Evolutionary conservation across 1,284 basidiomycete genomes (phyloP), one percentile per base, ranked within the genome.

Genomic region (Moesziomyces sp.): DNA sequence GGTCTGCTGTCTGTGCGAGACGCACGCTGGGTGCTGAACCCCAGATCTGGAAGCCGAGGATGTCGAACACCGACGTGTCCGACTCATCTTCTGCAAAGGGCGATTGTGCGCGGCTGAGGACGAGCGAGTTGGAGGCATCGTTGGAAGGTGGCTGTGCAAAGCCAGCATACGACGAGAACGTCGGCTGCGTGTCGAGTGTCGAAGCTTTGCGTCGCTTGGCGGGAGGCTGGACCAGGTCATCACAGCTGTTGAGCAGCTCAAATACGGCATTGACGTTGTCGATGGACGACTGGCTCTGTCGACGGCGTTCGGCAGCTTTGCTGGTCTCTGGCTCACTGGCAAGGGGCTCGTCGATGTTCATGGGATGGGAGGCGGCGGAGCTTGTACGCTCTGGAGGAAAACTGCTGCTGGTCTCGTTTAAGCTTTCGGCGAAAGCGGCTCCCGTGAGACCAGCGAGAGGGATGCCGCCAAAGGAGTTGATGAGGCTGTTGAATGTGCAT

Each of bases 401-500:
- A 24, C 48, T 52, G 26, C 47, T 55, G 26, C 45, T 48, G 38
- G 52, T 54, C n/a, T 61, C 57, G 26, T 64, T 54, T 21, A 62
- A 26, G 46, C 62, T 65, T 49, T 71, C 62, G 13, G 62, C 68
- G 19, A 71, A 66, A 1, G 68, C 58, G n/a, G 62, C 62, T 13
- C 62, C 58, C 11, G 58, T 58, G 21, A 71, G 49, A 23, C 62
- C 68, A 4, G 58, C 68, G 6, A 71, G 50, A 1, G 61, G 67
- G 21, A 70, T 70, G 21, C 67, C 68, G 11, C 68, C 68, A 30
- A 71, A 71, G n/a, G 68, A 58, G 45, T 61, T 61, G 58, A 71
- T 71, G 19, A 71, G 62, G 52, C 62, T 65, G 62, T 71, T 71
- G 38, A 71, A 71, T 11, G 68, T 71, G 58, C 68, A 71, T n/a